Evolutionary conservation across 257 asterid species (phyloP).

Genomic region (Handroanthus guayacan): DNA sequence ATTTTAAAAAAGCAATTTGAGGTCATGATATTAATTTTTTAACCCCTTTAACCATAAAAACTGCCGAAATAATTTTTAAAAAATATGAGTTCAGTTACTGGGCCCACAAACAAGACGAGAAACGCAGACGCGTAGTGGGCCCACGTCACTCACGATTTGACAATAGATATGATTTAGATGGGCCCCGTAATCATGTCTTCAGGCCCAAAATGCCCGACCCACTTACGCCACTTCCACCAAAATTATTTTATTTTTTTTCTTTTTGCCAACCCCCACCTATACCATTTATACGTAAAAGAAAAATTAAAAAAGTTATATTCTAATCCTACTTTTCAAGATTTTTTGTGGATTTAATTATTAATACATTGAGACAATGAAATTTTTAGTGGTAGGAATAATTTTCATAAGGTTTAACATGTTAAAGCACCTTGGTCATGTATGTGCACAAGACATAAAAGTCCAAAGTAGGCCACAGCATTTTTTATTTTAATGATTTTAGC

Average conservation of each 20-base stretch:
- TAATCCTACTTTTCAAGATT: constrained; percentile 11
- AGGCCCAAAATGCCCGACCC: constrained; percentile 65
- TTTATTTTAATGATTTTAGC: constrained; percentile 6
- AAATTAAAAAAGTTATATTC: constrained; percentile 10
- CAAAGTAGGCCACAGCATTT: background rate
- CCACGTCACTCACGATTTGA: constrained; percentile 40
- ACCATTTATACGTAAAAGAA: background rate
- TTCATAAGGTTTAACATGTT: background rate
- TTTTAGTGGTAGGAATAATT: constrained; percentile 13
- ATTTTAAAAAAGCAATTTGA: background rate
- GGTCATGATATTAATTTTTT: background rate
- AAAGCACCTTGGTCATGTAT: constrained; percentile 1
- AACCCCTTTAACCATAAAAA: constrained; percentile 40
- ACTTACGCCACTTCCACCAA: constrained; percentile 45
- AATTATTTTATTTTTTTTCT: background rate
- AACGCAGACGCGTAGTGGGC: constrained; percentile 45
- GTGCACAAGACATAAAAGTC: background rate
- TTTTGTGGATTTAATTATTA: constrained; percentile 4
- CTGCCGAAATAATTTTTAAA: background rate
- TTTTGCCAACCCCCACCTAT: constrained; percentile 19
- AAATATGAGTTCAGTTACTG: constrained; percentile 20
- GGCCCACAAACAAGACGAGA: constrained; percentile 45
- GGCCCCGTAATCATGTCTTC: constrained; percentile 56
- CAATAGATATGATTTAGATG: constrained; percentile 52
- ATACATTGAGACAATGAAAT: background rate